Evolutionary conservation across 1,284 basidiomycete genomes (phyloP), one percentile per base, ranked within the genome.

Genomic region (Trametes versicolor): DNA sequence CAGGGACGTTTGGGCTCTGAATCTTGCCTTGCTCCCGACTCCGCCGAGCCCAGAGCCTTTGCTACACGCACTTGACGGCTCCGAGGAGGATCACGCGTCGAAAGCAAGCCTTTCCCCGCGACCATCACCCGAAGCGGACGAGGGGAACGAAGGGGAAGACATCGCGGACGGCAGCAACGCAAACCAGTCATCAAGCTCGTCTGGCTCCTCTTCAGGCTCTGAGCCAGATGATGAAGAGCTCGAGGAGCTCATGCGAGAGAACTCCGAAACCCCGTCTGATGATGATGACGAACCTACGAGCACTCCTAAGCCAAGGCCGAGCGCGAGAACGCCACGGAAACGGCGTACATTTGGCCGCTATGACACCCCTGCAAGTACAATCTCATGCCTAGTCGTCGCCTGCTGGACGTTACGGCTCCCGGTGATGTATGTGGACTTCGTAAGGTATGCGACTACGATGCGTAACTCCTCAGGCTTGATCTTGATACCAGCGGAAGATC

Each of bases 401-500:
- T 91, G 91, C 67, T 95, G 93, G 93, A 87, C 86, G 29, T 74
- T 96, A 73, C 83, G 95, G 21, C 76, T 95, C 36, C 94, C 95
- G 0, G 80, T 93, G 6, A 81, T 92, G 68, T 91, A 91, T 72
- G 84, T 83, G 68, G 93, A 96, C 73, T 84, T 97, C 53, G 83
- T 90, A 45, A 80, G 80, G 95, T 93, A 72, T 74, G 66, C 17
- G 6, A 8, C 6, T 17, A 6, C 15, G 23, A 27, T 9, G 17
- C 9, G 8, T 2, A 19, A 25, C n/a, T 23, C 2, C 15, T 49
- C 53, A 15, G 34, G 34, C 17, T 36, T 34, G 12, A 7, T 13
- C 49, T 57, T 4, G 36, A 58, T 10, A 17, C 41, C 15, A 15
- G 39, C 48, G 12, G 49, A 62, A 95, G 93, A 58, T 78, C 90